Conservation (phyloP, 208 protist genomes). For the Acanthamoeba triangularis region DNA sequence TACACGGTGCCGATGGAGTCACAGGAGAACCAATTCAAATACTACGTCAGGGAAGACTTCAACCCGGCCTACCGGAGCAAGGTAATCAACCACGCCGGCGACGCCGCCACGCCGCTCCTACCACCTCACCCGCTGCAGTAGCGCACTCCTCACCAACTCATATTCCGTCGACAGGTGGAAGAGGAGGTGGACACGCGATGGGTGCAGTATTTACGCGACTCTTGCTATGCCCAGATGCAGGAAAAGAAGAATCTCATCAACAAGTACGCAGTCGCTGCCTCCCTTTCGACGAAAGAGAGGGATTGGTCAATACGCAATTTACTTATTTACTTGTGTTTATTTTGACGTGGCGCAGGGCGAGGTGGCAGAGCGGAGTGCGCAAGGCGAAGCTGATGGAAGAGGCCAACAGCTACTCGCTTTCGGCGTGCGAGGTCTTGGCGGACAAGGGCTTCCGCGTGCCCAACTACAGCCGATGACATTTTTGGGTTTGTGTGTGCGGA, state of each 20-base stretch:
- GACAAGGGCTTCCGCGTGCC: conserved; percentile 6
- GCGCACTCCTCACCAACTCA: background rate
- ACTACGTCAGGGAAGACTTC: conserved; percentile 31
- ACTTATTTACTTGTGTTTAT: background rate
- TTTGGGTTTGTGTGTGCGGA: no score
- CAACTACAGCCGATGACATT: background rate
- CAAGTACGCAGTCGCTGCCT: background rate
- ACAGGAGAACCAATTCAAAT: background rate
- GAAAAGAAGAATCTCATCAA: conserved; percentile 5
- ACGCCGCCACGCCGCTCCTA: background rate
- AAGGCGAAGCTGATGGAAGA: background rate
- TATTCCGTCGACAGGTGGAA: background rate
- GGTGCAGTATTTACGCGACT: conserved; percentile 15
- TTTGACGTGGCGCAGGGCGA: background rate
- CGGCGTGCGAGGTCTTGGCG: conserved; percentile 10
- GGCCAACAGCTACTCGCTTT: background rate
- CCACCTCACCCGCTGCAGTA: background rate
- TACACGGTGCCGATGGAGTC: background rate
- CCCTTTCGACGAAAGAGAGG: no score
- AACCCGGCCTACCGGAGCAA: conserved; percentile 26
- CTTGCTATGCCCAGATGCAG: conserved; percentile 34
- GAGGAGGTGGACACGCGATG: conserved; percentile 48
- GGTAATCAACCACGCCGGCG: background rate
- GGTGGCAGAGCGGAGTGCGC: background rate
- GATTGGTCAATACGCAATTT: background rate